Percentiles rank a stretch among this genome's conserved stretches.
These are phyloP conservation scores for Globisporangium paroecandrum DNA, from an alignment of 352 stramenopile genomes.

Conservation along the genomic window DNA sequence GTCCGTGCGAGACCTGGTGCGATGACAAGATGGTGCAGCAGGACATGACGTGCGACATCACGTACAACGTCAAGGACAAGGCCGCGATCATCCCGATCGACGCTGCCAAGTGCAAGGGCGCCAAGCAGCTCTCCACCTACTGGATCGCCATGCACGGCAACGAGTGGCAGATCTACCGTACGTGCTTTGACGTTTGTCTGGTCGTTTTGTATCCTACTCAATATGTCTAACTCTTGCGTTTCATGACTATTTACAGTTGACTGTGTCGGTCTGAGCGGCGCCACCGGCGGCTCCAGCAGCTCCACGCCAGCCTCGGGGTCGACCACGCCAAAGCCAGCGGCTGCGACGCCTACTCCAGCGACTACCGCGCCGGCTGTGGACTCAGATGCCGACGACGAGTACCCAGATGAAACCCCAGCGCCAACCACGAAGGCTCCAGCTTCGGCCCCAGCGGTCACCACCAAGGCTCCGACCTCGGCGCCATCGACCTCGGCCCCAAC, in stretches of 20 bases:
- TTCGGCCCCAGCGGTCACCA: not conserved
- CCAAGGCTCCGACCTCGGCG: not conserved
- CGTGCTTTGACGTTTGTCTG: not conserved
- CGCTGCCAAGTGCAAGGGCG: conserved; percentile 27
- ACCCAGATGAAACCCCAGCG: not conserved
- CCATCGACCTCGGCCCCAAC: not conserved
- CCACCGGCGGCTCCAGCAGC: not conserved
- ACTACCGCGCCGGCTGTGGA: not conserved
- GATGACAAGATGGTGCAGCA: conserved; percentile 37
- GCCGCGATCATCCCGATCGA: conserved; percentile 34
- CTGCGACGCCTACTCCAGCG: not conserved
- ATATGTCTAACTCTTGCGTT: not conserved
- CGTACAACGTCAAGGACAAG: conserved; percentile 22
- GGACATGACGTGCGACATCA: conserved; percentile 21
- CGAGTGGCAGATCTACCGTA: conserved; percentile 55
- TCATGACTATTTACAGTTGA: conserved; percentile 14
- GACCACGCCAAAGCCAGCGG: not conserved
- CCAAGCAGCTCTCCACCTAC: conserved; percentile 43
- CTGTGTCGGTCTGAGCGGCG: conserved; percentile 19
- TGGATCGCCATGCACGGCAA: conserved; percentile 51
- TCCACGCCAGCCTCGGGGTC: not conserved
- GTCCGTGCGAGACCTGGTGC: conserved; percentile 45
- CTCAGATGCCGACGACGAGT: conserved; percentile 8
- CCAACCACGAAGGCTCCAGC: not conserved
- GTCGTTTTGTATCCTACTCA: not conserved